Evolutionary conservation across 2,329 filamentous ascomycete species (phyloP).

Genomic region (Botrytis cinerea): DNA sequence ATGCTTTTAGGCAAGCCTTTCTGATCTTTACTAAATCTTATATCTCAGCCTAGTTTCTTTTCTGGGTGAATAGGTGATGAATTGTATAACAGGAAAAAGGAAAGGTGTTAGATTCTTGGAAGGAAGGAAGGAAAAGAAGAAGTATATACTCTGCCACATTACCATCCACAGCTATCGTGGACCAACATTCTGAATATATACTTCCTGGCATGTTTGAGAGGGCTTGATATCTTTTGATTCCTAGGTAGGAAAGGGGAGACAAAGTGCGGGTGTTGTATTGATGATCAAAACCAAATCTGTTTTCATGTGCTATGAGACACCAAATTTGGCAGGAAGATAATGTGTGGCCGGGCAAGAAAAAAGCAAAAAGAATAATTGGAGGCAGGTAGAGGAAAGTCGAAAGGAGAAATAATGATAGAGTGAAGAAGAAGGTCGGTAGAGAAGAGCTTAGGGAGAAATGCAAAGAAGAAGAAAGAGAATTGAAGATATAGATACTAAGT

Average conservation of each 20-base stretch:
- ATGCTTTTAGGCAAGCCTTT: background rate
- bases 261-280: background rate
- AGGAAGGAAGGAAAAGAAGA: background rate
- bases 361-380: background rate
- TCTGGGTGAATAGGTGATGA: fast-evolving
- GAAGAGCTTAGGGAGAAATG: background rate
- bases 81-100: background rate
- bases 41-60: fast-evolving
- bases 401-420: background rate
- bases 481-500: background rate
- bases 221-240: background rate
- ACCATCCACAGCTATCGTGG: background rate
- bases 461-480: background rate
- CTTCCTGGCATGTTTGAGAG: background rate
- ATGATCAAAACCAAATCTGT: background rate
- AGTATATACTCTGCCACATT: background rate
- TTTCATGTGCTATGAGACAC: fast-evolving
- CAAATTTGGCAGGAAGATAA: background rate
- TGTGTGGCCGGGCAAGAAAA: background rate
- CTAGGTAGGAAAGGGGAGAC: background rate
- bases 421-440: background rate
- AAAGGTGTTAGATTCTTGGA: fast-evolving
- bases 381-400: background rate
- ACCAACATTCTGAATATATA: background rate
- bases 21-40: background rate